Evolutionary conservation across 2,329 filamentous ascomycete species (phyloP).

Genomic region (Arthrobotrys megalospora): DNA sequence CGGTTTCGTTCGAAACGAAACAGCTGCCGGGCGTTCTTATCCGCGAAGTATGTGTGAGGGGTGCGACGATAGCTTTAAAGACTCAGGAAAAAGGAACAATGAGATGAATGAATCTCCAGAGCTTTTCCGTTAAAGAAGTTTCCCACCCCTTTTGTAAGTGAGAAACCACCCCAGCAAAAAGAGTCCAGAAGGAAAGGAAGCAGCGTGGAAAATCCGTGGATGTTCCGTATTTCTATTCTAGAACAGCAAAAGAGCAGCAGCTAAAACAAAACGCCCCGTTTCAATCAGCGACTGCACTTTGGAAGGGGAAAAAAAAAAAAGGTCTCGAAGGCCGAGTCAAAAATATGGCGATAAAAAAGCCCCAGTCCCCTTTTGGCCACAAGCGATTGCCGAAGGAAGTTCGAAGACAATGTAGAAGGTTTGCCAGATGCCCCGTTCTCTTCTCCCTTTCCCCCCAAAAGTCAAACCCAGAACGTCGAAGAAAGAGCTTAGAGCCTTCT

Average conservation of each 20-base stretch:
- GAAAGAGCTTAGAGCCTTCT: slow-evolving; percentile 36
- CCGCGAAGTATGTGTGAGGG: neutral
- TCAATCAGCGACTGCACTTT: slow-evolving; percentile 26
- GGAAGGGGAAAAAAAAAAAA: neutral
- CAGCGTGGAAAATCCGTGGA: slow-evolving; percentile 13
- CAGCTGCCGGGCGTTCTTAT: slow-evolving; percentile 28
- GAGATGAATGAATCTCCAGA: slow-evolving; percentile 12
- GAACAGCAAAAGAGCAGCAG: slow-evolving; percentile 25
- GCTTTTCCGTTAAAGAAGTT: slow-evolving; percentile 6
- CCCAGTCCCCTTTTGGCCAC: slow-evolving; percentile 54
- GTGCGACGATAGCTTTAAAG: slow-evolving; percentile 25
- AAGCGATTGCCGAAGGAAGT: slow-evolving; percentile 61
- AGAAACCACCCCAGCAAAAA: neutral
- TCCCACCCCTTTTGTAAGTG: slow-evolving; percentile 17
- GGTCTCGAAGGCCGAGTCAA: slow-evolving; percentile 5
- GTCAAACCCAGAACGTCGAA: slow-evolving; percentile 44
- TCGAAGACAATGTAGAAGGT: slow-evolving; percentile 60
- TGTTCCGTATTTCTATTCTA: slow-evolving; percentile 30
- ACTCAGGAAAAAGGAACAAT: slow-evolving; percentile 30
- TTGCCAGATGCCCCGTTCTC: slow-evolving; percentile 52
- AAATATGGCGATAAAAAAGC: slow-evolving; percentile 7
- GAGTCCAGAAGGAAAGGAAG: neutral
- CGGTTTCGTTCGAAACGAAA: slow-evolving; percentile 38
- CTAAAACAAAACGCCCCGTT: slow-evolving; percentile 30
- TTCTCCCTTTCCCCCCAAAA: slow-evolving; percentile 10